Percentiles rank a stretch among this genome's conserved stretches.
phyloP scores from a whole-genome alignment of 2,329 filamentous ascomycete species.

The Exophiala calicioides region DNA sequence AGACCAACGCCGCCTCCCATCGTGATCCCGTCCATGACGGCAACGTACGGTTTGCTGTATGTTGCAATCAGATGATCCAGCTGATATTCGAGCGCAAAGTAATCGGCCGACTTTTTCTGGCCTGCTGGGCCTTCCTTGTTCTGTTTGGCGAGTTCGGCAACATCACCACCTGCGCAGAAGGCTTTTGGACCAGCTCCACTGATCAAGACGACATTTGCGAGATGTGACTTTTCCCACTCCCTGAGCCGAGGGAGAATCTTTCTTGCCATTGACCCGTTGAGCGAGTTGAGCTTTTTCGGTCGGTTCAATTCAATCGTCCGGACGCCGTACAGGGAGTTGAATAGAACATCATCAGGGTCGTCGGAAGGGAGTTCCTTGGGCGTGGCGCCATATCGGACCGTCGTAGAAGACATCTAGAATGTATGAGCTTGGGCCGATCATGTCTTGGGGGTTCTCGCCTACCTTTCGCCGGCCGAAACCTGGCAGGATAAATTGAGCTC shows the following conservation, averaged over 20 bases:
- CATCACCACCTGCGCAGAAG: constrained; percentile 92
- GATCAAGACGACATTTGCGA: constrained; percentile 89
- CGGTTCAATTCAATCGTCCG: constrained; percentile 93
- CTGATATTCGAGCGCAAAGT: constrained; percentile 94
- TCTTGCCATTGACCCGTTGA: constrained; percentile 90
- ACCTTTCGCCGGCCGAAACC: constrained; percentile 20
- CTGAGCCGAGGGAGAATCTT: constrained; percentile 88
- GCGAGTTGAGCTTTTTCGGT: constrained; percentile 84
- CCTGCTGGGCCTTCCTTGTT: constrained; percentile 70
- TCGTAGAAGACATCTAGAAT: constrained; percentile 45
- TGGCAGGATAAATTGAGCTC: constrained; percentile 10
- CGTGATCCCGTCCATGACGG: constrained; percentile 96
- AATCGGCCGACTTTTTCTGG: constrained; percentile 73
- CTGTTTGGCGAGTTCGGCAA: constrained; percentile 71
- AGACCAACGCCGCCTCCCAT: constrained; percentile 98
- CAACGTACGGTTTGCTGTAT: constrained; percentile 87
- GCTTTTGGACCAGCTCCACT: constrained; percentile 84
- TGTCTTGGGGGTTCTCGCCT: neutral
- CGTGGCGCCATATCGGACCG: constrained; percentile 15
- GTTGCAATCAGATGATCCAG: constrained; percentile 94
- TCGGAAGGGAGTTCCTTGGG: constrained; percentile 65
- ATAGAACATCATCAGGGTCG: constrained; percentile 86
- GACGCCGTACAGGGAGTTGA: constrained; percentile 83
- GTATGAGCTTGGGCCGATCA: constrained; percentile 10
- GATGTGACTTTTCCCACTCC: constrained; percentile 92